Percentiles rank a stretch among this genome's conserved stretches.
phyloP scores from a whole-genome alignment of 2,329 filamentous ascomycete genomes.

The Reticulascus tulasneorum region DNA sequence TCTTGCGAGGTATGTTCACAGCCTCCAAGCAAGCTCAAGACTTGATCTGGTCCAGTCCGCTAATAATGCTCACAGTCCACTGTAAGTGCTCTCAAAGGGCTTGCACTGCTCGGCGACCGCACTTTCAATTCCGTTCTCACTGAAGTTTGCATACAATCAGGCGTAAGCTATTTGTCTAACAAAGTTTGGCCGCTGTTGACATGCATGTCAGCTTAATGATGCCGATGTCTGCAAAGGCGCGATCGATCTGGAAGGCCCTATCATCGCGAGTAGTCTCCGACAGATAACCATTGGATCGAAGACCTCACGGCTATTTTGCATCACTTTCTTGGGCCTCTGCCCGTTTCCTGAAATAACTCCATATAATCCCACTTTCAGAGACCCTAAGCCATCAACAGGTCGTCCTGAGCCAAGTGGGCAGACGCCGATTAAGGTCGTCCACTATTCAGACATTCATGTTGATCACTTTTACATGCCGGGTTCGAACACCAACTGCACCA shows the following conservation, averaged over 20 bases:
- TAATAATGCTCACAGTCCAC: too few species aligned
- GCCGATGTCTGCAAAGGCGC: conserved; percentile 52
- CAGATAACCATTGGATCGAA: conserved; percentile 43
- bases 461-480: conserved; percentile 52
- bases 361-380: conserved; percentile 36
- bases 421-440: conserved; percentile 49
- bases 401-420: conserved; percentile 39
- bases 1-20: too few species aligned
- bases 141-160: too few species aligned
- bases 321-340: conserved; percentile 51
- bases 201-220: conserved; percentile 48
- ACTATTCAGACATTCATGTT: conserved; percentile 58
- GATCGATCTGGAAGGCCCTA: conserved; percentile 47
- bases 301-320: conserved; percentile 48
- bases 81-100: too few species aligned
- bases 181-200: too few species aligned
- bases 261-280: conserved; percentile 45
- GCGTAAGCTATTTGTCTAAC: too few species aligned
- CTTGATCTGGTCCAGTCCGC: too few species aligned
- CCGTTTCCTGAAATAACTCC: conserved; percentile 39
- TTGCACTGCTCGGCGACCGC: too few species aligned
- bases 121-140: too few species aligned
- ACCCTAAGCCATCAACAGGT: conserved; percentile 29
- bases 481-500: conserved; percentile 50
- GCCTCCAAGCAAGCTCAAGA: too few species aligned